Percentiles rank a stretch among this genome's conserved stretches.
Conservation (phyloP, 2,329 filamentous ascomycete genomes). For the Whalleya microplaca region DNA sequence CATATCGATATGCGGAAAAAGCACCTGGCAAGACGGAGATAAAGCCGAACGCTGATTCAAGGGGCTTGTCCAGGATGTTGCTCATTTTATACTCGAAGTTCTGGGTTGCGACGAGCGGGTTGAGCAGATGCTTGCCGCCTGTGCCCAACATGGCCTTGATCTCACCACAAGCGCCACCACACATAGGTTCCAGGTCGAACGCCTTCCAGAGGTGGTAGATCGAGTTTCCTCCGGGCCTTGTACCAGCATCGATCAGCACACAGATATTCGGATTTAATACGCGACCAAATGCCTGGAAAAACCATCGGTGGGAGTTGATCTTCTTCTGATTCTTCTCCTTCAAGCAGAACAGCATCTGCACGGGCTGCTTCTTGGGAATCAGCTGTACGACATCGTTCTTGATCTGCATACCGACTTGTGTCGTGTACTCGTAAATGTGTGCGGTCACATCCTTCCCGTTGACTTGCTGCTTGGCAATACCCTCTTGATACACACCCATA, state of each 20-base stretch:
- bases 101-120: conserved; percentile 93
- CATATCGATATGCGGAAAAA: conserved; percentile 92
- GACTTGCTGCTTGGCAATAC: conserved; percentile 97
- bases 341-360: conserved; percentile 96
- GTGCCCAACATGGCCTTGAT: conserved; percentile 97
- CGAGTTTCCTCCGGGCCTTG: conserved; percentile 88
- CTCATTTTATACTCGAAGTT: conserved; percentile 99
- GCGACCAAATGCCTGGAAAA: conserved; percentile 94
- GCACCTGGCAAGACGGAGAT: conserved; percentile 97
- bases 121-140: conserved; percentile 79
- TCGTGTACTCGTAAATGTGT: conserved; percentile 96
- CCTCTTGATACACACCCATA: conserved; percentile 96
- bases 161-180: conserved; percentile 94
- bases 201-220: conserved; percentile 99
- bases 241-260: conserved; percentile 93
- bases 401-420: conserved; percentile 82
- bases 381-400: conserved; percentile 88
- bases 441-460: conserved; percentile 95
- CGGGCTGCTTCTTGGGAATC: conserved; percentile 83
- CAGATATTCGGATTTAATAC: conserved; percentile 96
- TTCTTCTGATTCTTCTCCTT: conserved; percentile 99
- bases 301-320: conserved; percentile 99
- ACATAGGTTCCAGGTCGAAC: conserved; percentile 97
- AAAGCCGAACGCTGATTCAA: conserved; percentile 97
- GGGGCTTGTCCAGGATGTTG: conserved; percentile 95